Percentiles rank a stretch among this genome's conserved stretches.
Conservation (phyloP, 176 grass and related monocot genomes). For the Chloris gayana region DNA sequence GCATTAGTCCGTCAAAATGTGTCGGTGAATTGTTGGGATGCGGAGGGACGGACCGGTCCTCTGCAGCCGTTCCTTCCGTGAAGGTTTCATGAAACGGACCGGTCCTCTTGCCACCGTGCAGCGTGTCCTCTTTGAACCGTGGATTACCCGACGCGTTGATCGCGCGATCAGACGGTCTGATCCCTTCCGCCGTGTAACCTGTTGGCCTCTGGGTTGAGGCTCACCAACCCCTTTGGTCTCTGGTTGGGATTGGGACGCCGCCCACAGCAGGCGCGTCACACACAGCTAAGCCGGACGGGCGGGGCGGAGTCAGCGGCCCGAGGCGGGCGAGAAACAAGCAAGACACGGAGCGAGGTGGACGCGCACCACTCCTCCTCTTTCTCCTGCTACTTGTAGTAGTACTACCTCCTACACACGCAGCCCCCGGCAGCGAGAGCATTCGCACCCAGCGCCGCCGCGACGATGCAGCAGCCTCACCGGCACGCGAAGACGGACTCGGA, state of each 20-base stretch:
- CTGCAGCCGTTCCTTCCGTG: too few relatives aligned
- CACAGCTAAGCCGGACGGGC: not conserved
- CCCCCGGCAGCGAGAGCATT: too few relatives aligned
- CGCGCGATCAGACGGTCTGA: not conserved
- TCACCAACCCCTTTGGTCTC: too few relatives aligned
- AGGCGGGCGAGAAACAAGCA: too few relatives aligned
- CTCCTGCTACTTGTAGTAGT: not conserved
- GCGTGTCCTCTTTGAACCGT: too few relatives aligned
- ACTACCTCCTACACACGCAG: too few relatives aligned
- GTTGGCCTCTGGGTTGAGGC: too few relatives aligned
- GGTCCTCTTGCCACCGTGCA: not conserved
- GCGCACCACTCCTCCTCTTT: constrained; percentile 17
- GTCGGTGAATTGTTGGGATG: too few relatives aligned
- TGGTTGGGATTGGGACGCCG: not conserved
- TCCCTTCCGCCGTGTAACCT: not conserved
- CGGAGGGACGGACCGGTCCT: too few relatives aligned
- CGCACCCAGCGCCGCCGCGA: too few relatives aligned
- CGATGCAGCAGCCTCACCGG: constrained; percentile 27
- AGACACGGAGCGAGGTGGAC: constrained; percentile 23
- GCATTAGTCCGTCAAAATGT: not conserved
- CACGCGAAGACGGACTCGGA: constrained; percentile 89
- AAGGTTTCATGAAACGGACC: too few relatives aligned
- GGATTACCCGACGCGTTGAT: too few relatives aligned
- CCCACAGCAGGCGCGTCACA: not conserved
- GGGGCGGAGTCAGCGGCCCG: not conserved